Conservation (phyloP, 805 yeast genomes). For the Candida michaelii region DNA sequence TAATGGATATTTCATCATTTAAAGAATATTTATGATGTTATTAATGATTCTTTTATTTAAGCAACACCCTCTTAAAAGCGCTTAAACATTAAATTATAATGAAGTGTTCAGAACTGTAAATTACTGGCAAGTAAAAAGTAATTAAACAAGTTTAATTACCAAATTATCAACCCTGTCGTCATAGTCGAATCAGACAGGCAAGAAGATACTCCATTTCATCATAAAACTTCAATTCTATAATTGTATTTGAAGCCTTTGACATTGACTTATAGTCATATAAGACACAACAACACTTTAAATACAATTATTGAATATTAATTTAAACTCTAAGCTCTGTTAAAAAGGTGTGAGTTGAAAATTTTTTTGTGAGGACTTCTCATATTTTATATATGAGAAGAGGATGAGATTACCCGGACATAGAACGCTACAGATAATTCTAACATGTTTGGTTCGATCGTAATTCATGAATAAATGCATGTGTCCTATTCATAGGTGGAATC, state of each 20-base stretch:
- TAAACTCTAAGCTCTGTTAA: conserved; percentile 9
- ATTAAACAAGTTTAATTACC: conserved; percentile 33
- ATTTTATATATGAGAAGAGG: conserved; percentile 1
- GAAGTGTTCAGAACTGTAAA: conserved; percentile 58
- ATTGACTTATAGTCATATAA: too few species aligned
- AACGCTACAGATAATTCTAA: neutral
- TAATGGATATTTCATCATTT: conserved; percentile 75
- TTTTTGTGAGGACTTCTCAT: neutral
- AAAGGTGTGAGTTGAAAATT: conserved; percentile 6
- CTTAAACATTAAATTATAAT: conserved; percentile 21
- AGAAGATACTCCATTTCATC: conserved; percentile 67
- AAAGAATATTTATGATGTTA: conserved; percentile 9
- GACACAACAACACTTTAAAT: neutral
- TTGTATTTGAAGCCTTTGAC: too few species aligned
- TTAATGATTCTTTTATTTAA: neutral
- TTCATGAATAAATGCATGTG: too few species aligned
- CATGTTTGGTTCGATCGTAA: too few species aligned
- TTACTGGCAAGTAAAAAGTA: conserved; percentile 90
- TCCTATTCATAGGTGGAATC: too few species aligned
- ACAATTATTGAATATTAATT: conserved; percentile 1
- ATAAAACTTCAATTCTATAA: conserved; percentile 14
- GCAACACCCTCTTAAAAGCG: conserved; percentile 18
- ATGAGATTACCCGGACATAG: conserved; percentile 6
- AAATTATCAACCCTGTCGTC: conserved; percentile 79
- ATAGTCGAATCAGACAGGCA: conserved; percentile 92